Conservation (phyloP, 805 yeast species). For the Debaryomyces prosopidis region DNA sequence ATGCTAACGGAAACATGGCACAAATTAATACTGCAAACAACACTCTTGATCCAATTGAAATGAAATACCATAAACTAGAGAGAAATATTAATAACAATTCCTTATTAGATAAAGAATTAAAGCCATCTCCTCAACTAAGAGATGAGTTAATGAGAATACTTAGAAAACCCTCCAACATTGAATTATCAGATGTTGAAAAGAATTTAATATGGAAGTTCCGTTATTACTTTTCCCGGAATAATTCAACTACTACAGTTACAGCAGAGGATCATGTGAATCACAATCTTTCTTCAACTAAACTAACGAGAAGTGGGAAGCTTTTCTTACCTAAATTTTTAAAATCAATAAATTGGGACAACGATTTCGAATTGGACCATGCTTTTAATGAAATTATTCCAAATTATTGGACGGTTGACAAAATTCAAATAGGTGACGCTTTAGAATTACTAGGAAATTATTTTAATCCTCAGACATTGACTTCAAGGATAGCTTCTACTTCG, state of each 20-base stretch:
- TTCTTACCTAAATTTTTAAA: slow-evolving; percentile 77
- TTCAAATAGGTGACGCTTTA: slow-evolving; percentile 80
- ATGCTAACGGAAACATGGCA: background rate
- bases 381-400: slow-evolving; percentile 62
- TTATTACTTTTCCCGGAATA: slow-evolving; percentile 55
- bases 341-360: slow-evolving; percentile 86
- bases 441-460: slow-evolving; percentile 83
- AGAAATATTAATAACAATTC: slow-evolving; percentile 74
- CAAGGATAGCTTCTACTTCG: slow-evolving; percentile 6
- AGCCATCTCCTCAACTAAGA: slow-evolving; percentile 83
- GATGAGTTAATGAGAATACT: slow-evolving; percentile 71
- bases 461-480: slow-evolving; percentile 43
- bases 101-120: slow-evolving; percentile 76
- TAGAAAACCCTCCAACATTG: slow-evolving; percentile 79
- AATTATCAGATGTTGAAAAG: slow-evolving; percentile 77
- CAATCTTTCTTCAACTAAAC: slow-evolving; percentile 12
- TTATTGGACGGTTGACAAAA: slow-evolving; percentile 63
- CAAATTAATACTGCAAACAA: slow-evolving; percentile 3
- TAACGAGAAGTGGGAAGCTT: slow-evolving; percentile 49
- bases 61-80: slow-evolving; percentile 80
- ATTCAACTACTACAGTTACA: slow-evolving; percentile 27
- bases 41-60: slow-evolving; percentile 75
- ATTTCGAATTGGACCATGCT: slow-evolving; percentile 76
- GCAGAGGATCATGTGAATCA: slow-evolving; percentile 1
- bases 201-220: slow-evolving; percentile 89